Evolutionary conservation across 805 yeast genomes (phyloP), one percentile per base, ranked within the genome.

Genomic region (Jamesozyma lodderae): DNA sequence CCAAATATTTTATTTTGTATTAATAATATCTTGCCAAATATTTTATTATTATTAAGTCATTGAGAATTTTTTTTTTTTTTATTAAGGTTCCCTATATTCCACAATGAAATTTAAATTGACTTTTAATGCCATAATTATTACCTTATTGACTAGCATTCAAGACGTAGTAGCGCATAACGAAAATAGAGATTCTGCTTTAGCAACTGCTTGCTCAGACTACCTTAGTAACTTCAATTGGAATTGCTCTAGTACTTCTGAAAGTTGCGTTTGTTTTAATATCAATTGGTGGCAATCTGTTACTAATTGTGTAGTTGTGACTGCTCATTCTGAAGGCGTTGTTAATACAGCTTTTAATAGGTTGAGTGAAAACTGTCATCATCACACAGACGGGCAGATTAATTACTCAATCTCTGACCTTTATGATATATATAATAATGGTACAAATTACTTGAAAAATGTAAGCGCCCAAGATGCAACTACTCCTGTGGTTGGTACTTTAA

Each of bases 171-270:
- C n/a, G n/a, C n/a, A n/a, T n/a, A n/a, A n/a, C n/a, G n/a, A n/a
- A n/a, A n/a, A n/a, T n/a, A n/a, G n/a, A n/a, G n/a, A n/a, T n/a
- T n/a, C n/a, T n/a, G n/a, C n/a, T n/a, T n/a, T n/a, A n/a, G n/a
- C n/a, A n/a, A n/a, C n/a, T n/a, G n/a, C n/a, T n/a, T n/a, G n/a
- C n/a, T n/a, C n/a, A n/a, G n/a, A n/a, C n/a, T n/a, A n/a, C n/a
- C n/a, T n/a, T n/a, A n/a, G n/a, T n/a, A n/a, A n/a, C 22, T 59
- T 55, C 34, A 66, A 68, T 38, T 69, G 73, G 73, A 70, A 69
- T 1, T 69, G 75, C 20, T 41, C 64, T 7, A 57, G 59, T 6
- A 51, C 60, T 1, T 60, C 60, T 36, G 57, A 57, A 62, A 55
- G 45, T 3, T 69, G 75, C 36, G 63, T 67, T 15, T 70, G 75